phyloP scores from a whole-genome alignment of 768 basidiomycete genomes.

The Hypholoma fasciculare region DNA sequence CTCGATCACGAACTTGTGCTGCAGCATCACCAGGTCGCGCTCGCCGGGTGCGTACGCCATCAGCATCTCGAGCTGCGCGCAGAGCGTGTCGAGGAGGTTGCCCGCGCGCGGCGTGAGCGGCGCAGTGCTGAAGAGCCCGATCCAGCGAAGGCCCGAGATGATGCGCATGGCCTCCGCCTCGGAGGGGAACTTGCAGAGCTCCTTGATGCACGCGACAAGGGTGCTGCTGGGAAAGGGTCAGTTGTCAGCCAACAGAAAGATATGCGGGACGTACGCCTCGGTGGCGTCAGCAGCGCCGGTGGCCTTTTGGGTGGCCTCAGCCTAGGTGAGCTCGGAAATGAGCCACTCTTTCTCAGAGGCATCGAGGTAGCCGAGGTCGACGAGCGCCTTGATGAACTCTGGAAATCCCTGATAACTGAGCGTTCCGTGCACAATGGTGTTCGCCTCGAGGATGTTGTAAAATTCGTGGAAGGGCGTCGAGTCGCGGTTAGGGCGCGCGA shows the following conservation, averaged over 20 bases:
- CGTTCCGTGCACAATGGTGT: slow-evolving; percentile 91
- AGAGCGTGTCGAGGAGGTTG: slow-evolving; percentile 92
- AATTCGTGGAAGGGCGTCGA: slow-evolving; percentile 87
- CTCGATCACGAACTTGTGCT: slow-evolving; percentile 96
- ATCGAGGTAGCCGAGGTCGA: slow-evolving; percentile 86
- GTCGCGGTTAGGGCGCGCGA: slow-evolving; percentile 96
- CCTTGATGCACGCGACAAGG: slow-evolving; percentile 69
- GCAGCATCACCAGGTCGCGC: slow-evolving; percentile 95
- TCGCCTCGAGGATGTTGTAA: slow-evolving; percentile 92
- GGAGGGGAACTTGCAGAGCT: slow-evolving; percentile 71
- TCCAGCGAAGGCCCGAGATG: slow-evolving; percentile 88
- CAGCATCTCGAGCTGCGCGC: slow-evolving; percentile 83
- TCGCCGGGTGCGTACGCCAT: slow-evolving; percentile 92
- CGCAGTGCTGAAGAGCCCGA: slow-evolving; percentile 84
- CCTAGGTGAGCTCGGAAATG: slow-evolving; percentile 74
- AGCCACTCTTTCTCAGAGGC: slow-evolving; percentile 78
- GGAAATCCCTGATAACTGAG: slow-evolving; percentile 97
- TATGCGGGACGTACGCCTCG: slow-evolving; percentile 56
- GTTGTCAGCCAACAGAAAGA: slow-evolving; percentile 9
- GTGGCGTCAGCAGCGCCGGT: slow-evolving; percentile 64
- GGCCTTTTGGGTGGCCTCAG: slow-evolving; percentile 76
- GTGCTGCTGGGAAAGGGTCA: slow-evolving; percentile 40
- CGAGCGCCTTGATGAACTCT: slow-evolving; percentile 86
- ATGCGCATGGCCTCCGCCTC: slow-evolving; percentile 73
- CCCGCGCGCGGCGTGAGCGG: slow-evolving; percentile 60